Percentiles rank a stretch among this genome's conserved stretches.
Conservation (phyloP, 2,329 filamentous ascomycete species). For the Phyllosticta ampelicida region DNA sequence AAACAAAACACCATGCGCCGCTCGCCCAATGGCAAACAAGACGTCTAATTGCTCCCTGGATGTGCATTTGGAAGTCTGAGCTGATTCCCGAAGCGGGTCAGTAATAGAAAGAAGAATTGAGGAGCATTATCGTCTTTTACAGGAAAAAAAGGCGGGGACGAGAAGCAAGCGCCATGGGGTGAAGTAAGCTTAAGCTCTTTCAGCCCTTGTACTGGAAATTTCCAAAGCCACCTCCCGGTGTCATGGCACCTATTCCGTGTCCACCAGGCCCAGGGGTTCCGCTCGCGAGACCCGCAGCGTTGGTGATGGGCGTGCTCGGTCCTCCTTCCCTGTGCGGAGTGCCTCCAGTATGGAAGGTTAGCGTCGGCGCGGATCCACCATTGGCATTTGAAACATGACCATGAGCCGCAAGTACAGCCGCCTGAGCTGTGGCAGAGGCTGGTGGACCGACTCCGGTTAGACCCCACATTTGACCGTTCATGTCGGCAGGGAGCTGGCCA, state of each 20-base stretch:
- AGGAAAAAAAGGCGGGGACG: slow-evolving; percentile 2
- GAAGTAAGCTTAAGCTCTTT: slow-evolving; percentile 1
- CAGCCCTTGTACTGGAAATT: slow-evolving; percentile 41
- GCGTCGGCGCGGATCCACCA: slow-evolving; percentile 24
- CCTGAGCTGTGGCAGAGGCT: slow-evolving; percentile 46
- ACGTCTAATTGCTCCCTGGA: background rate
- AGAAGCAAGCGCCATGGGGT: background rate
- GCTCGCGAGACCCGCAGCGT: slow-evolving; percentile 38
- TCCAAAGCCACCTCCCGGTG: slow-evolving; percentile 69
- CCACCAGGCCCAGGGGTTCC: slow-evolving; percentile 47
- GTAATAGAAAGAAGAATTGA: background rate
- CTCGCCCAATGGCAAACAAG: background rate
- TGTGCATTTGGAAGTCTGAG: background rate
- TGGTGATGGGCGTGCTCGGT: slow-evolving; percentile 60
- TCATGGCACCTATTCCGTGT: slow-evolving; percentile 51
- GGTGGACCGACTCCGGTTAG: slow-evolving; percentile 52
- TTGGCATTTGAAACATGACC: slow-evolving; percentile 31
- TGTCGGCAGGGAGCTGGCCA: slow-evolving; percentile 62
- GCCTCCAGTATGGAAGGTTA: slow-evolving; percentile 29
- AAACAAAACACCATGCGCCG: slow-evolving; percentile 3
- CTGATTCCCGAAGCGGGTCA: background rate
- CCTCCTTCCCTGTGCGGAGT: slow-evolving; percentile 34
- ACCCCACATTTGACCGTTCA: slow-evolving; percentile 91
- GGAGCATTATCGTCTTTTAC: slow-evolving; percentile 9
- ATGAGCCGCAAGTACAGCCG: slow-evolving; percentile 32